Evolutionary conservation across 2,329 filamentous ascomycete species (phyloP).

Genomic region (Periconia macrospinosa): DNA sequence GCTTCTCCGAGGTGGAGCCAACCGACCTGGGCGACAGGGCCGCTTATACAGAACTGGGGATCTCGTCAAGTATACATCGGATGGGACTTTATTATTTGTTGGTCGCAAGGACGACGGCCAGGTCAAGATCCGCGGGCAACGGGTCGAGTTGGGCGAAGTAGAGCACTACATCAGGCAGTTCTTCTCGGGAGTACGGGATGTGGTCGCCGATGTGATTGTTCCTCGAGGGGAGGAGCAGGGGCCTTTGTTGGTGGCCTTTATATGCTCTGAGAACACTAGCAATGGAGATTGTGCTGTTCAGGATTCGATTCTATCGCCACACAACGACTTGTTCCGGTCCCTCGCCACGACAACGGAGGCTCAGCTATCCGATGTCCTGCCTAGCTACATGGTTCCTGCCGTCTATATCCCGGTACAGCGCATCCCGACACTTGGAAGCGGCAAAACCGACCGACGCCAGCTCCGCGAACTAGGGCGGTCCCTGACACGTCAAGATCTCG

Average conservation of each 20-base stretch:
- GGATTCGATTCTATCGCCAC: too few relatives aligned
- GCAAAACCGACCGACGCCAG: too few relatives aligned
- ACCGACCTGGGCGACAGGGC: neutral
- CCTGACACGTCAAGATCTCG: too few relatives aligned
- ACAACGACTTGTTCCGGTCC: too few relatives aligned
- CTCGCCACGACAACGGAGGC: too few relatives aligned
- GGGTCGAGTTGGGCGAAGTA: constrained; percentile 18
- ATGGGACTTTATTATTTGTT: constrained; percentile 11
- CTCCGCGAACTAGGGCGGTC: too few relatives aligned
- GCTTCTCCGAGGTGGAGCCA: neutral
- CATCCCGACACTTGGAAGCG: too few relatives aligned
- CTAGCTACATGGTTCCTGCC: too few relatives aligned
- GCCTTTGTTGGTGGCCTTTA: neutral
- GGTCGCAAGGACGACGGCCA: constrained; percentile 8
- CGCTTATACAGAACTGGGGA: constrained; percentile 19
- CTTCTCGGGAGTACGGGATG: neutral
- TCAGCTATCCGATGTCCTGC: too few relatives aligned
- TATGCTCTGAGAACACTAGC: too few relatives aligned
- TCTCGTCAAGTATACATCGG: constrained; percentile 8
- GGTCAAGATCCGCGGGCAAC: constrained; percentile 16
- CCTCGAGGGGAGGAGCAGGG: neutral
- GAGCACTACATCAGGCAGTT: constrained; percentile 12
- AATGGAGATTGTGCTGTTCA: too few relatives aligned
- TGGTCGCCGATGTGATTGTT: neutral
- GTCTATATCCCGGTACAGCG: too few relatives aligned